Base-by-base conservation (phyloP, 345 rosid species). In the Bruguiera parviflora region DNA sequence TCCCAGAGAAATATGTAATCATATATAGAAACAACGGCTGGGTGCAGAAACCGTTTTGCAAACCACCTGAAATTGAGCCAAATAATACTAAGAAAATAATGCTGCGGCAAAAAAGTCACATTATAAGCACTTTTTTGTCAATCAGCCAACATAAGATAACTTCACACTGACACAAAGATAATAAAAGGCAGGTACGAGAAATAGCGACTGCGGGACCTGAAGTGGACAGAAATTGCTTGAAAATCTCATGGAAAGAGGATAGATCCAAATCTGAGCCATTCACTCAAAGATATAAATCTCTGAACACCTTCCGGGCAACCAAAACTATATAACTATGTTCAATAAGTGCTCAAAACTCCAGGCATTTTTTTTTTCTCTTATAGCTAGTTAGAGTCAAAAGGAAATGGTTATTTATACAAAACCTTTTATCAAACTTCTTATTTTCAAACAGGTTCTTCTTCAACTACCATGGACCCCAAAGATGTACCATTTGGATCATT, bases 1-100 rank as follows among this genome's bases (percentile, higher is more conserved):
- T 95, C 99, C 97, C 98, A 92, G 28, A 95, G 94, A 75, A 95
- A 95, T 77, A 95, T 73, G 73, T 92, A 95, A 83, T 95, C 97
- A 61, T 95, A 95, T 57, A 65, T 63, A 32, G 92, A 82, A 52
- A 92, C 98, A 3, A 95, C 74, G 65, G 86, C 94, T 24, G 99
- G 99, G 82, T 95, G 99, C 49, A 95, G 86, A 77, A 95, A 95
- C 13, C 99, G 94, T 74, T 95, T 92, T 3, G 98, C 99, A 57
- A 90, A 95, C 99, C 99, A 95, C 99, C 99, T 95, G 81, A 77
- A 70, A 71, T 52, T 46, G 63, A 39, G 49, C 71, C 43, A 19
- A 25, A 13, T 52, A 29, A 21, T 16, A 6, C 7, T 6, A 63
- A 61, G 57, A 67, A 6, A 4, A 18, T 21, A 61, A 5, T 22